Base-by-base conservation (phyloP, 768 basidiomycete genomes). In the Lactifluus rugatus region DNA sequence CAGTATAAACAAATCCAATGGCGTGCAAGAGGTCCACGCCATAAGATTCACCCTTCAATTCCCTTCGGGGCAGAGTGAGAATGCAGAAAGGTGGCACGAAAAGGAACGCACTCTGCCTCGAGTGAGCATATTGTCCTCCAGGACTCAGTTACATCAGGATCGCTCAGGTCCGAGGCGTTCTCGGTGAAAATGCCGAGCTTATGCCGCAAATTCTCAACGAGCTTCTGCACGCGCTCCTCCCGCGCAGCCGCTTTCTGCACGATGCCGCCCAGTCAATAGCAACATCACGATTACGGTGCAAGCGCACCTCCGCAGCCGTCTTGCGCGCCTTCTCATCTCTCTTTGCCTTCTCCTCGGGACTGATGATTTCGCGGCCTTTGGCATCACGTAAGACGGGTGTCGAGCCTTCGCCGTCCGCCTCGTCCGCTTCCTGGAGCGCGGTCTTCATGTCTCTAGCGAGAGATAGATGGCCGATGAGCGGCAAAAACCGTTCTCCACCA, bases 391-490 rank as follows among this genome's bases (percentile, higher is more conserved):
- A 71, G 54, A 74, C 74, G 16, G 67, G 66, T 58, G 74, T 71
- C 58, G 72, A 73, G 28, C 61, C 66, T 44, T 69, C 71, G n/a
- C 68, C 70, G 19, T 72, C 77, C 56, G 76, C 80, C 50, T 88
- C 88, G 37, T 87, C 87, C 0, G 83, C 90, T 67, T 93, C 91
- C 66, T 94, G 92, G 67, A 94, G 70, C 4, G 90, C 93, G 2
- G 85, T 79, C 75, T 95, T 95, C 93, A 95, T 93, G 66, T 95
- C 93, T 65, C 81, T 78, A 31, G 89, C 93, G 54, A 95, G 73
- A 60, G 88, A 89, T 64, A 94, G 93, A 45, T 85, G 78, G 8
- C 93, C 93, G 67, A 95, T 93, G 67, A 94, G 89, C 2, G 89
- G 84, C 45, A 83, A 72, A 70, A 94, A 94, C 31, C 84, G 74